Conservation (phyloP, 805 yeast species). For the Kuraishia ogatae region DNA sequence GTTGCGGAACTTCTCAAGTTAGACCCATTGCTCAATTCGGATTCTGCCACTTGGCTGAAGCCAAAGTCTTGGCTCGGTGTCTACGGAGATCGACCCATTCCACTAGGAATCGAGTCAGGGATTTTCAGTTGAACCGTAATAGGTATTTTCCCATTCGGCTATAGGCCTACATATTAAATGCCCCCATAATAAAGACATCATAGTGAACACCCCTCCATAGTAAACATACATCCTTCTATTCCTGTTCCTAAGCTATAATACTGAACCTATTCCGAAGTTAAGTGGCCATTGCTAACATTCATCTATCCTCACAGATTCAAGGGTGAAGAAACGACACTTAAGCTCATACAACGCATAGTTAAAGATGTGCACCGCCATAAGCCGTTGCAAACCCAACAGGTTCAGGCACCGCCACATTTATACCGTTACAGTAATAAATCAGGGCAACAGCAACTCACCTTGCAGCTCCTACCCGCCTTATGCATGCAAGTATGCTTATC, state of each 20-base stretch:
- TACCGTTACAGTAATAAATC: background rate
- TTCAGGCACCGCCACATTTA: background rate
- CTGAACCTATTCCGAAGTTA: too few species aligned
- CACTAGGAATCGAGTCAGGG: slow-evolving; percentile 69
- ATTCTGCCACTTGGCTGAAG: slow-evolving; percentile 24
- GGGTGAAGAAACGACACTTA: too few species aligned
- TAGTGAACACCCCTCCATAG: too few species aligned
- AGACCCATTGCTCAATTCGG: background rate
- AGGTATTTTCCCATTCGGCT: too few species aligned
- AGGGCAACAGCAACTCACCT: background rate
- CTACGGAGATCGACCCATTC: slow-evolving; percentile 66
- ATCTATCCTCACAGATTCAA: too few species aligned
- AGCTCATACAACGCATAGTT: too few species aligned
- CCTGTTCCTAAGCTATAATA: too few species aligned
- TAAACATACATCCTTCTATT: too few species aligned
- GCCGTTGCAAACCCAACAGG: too few species aligned
- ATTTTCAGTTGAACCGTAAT: slow-evolving; percentile 39
- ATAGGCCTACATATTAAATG: too few species aligned
- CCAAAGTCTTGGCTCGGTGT: slow-evolving; percentile 84
- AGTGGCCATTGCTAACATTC: too few species aligned
- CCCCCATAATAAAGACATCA: too few species aligned
- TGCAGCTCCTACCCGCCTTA: background rate
- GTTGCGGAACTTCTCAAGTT: slow-evolving; percentile 18
- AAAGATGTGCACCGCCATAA: background rate
- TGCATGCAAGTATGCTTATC: background rate